Conservation (phyloP, 805 yeast species). For the Yamadazyma kitorensis region DNA sequence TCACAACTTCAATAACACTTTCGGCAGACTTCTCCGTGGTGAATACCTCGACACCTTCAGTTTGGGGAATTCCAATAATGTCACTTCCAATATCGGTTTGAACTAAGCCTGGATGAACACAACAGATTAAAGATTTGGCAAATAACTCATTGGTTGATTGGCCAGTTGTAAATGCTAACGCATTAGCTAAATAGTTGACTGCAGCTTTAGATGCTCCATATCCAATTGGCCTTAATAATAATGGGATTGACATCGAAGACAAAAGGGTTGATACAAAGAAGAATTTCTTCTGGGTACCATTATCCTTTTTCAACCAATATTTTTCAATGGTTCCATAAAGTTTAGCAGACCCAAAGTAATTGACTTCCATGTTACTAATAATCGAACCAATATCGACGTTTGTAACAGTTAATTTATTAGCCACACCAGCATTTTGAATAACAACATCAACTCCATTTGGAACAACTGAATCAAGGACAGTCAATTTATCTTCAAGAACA, state of each 20-base stretch:
- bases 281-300: conserved; percentile 5
- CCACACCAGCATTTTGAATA: conserved; percentile 32
- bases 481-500: no score
- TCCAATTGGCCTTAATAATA: conserved; percentile 8
- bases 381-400: no score
- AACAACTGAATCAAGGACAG: conserved; percentile 3
- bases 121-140: not conserved
- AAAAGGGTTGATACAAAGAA: conserved; percentile 14
- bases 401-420: no score
- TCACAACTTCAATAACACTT: not conserved
- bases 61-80: not conserved
- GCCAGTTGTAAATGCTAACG: not conserved
- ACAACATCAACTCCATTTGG: conserved; percentile 35
- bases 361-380: no score
- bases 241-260: not conserved
- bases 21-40: not conserved
- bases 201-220: conserved; percentile 37
- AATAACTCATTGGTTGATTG: not conserved
- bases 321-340: conserved; percentile 1
- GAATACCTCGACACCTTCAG: not conserved
- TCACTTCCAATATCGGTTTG: conserved; percentile 1
- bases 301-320: conserved; percentile 6
- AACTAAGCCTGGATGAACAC: conserved; percentile 7
- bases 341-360: conserved; percentile 6
- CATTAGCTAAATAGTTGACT: conserved; percentile 19